Evolutionary conservation across 805 yeast species (phyloP).

Genomic region (Lachancea waltii): DNA sequence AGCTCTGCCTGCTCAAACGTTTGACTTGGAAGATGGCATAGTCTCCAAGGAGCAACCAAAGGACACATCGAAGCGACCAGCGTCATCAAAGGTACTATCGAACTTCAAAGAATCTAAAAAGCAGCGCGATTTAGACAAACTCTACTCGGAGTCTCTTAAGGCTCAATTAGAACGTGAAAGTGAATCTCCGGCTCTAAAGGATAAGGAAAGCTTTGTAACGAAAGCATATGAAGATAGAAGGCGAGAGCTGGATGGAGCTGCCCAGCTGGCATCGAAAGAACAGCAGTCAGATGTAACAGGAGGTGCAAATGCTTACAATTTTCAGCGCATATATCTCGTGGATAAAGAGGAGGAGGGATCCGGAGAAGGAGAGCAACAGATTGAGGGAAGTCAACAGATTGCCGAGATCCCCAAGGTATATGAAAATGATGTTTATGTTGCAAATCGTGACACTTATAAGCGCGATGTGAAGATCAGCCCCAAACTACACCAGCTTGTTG

Average conservation of each 20-base stretch:
- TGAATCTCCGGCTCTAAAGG: slow-evolving; percentile 31
- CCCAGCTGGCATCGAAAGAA: neutral
- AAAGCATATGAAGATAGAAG: slow-evolving; percentile 39
- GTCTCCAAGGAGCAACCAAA: too few relatives aligned
- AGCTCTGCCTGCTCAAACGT: neutral
- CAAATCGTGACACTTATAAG: neutral
- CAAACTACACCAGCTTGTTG: neutral
- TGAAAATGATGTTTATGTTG: slow-evolving; percentile 5
- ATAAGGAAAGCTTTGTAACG: slow-evolving; percentile 43
- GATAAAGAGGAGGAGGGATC: neutral
- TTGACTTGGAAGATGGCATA: neutral
- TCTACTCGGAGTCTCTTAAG: slow-evolving; percentile 35
- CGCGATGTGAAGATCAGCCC: neutral
- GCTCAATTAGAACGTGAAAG: slow-evolving; percentile 34
- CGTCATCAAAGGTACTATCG: slow-evolving; percentile 33
- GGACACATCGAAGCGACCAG: too few relatives aligned
- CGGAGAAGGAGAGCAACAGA: too few relatives aligned
- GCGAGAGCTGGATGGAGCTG: slow-evolving; percentile 22
- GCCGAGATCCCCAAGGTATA: neutral
- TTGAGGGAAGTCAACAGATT: too few relatives aligned
- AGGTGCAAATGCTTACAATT: neutral
- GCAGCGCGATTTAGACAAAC: slow-evolving; percentile 40
- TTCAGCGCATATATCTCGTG: too few relatives aligned
- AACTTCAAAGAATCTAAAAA: slow-evolving; percentile 40
- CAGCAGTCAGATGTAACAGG: neutral